These are phyloP conservation scores for Macrophomina tecta DNA, from an alignment of 2,329 filamentous ascomycete species.

Conservation along the genomic window DNA sequence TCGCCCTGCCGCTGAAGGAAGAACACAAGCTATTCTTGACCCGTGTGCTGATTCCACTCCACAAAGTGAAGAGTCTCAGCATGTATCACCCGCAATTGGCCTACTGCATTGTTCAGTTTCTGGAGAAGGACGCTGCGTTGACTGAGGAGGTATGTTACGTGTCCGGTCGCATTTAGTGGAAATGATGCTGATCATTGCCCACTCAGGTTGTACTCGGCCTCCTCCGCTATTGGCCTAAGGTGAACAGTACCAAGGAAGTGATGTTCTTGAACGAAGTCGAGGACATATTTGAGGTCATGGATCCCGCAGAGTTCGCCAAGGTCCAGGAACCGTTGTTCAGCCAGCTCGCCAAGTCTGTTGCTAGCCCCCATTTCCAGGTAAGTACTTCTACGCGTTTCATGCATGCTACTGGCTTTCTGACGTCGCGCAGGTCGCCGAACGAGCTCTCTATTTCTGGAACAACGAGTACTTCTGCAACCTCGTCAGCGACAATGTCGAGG, in stretches of 20 bases:
- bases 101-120: slow-evolving; percentile 98
- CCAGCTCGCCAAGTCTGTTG: slow-evolving; percentile 95
- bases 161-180: neutral
- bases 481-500: slow-evolving; percentile 98
- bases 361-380: slow-evolving; percentile 95
- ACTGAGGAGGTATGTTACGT: slow-evolving; percentile 81
- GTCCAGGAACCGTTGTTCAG: slow-evolving; percentile 98
- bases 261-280: slow-evolving; percentile 99
- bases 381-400: slow-evolving; percentile 28
- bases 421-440: slow-evolving; percentile 76
- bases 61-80: slow-evolving; percentile 98
- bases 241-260: slow-evolving; percentile 99
- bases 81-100: slow-evolving; percentile 99
- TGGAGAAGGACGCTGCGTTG: slow-evolving; percentile 95
- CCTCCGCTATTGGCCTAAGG: slow-evolving; percentile 97
- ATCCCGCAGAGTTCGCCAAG: slow-evolving; percentile 97
- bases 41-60: slow-evolving; percentile 86
- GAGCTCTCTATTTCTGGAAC: slow-evolving; percentile 99
- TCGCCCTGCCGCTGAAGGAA: slow-evolving; percentile 94
- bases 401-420: slow-evolving; percentile 28
- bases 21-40: slow-evolving; percentile 99
- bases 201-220: slow-evolving; percentile 86
- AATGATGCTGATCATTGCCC: slow-evolving; percentile 32
- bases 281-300: slow-evolving; percentile 99
- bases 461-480: slow-evolving; percentile 99